Percentiles rank a stretch among this genome's conserved stretches.
These are phyloP conservation scores for Blastocystis sp. DNA, from an alignment of 352 stramenopile genomes.

Conservation along the genomic window DNA sequence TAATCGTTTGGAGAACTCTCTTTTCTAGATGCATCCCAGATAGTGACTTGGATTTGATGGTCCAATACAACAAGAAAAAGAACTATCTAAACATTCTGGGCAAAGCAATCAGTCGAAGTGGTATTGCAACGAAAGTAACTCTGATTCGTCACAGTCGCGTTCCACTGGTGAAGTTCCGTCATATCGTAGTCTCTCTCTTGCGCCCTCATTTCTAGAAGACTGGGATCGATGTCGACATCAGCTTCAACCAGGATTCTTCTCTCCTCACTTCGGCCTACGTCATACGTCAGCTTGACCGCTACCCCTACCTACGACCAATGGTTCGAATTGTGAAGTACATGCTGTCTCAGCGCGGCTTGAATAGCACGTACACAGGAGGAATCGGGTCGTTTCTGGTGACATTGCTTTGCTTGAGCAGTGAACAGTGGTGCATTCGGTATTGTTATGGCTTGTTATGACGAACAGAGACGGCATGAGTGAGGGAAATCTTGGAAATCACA, in stretches of 20 bases:
- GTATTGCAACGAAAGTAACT: background rate
- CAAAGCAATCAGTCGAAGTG: background rate
- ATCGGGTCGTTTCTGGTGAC: slow-evolving; percentile 52
- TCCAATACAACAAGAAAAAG: background rate
- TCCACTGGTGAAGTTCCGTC: slow-evolving; percentile 52
- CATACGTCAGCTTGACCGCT: slow-evolving; percentile 26
- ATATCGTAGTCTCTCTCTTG: background rate
- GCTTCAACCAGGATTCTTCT: slow-evolving; percentile 54
- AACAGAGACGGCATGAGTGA: slow-evolving; percentile 5
- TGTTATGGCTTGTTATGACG: background rate
- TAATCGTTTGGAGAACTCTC: background rate
- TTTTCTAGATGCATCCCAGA: slow-evolving; percentile 12
- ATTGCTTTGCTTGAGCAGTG: slow-evolving; percentile 20
- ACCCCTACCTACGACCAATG: slow-evolving; percentile 24
- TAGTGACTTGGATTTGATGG: slow-evolving; percentile 58
- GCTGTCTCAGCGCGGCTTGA: slow-evolving; percentile 29
- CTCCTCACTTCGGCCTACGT: slow-evolving; percentile 37
- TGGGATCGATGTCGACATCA: slow-evolving; percentile 38
- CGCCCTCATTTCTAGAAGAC: slow-evolving; percentile 14
- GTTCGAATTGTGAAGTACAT: slow-evolving; percentile 51
- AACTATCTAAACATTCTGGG: slow-evolving; percentile 42
- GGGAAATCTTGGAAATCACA: slow-evolving; percentile 11
- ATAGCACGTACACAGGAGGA: slow-evolving; percentile 37
- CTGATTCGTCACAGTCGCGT: slow-evolving; percentile 44
- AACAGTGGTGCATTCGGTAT: slow-evolving; percentile 51